Evolutionary conservation across 345 rosid species (phyloP).

Genomic region (Sisymbrium irio): DNA sequence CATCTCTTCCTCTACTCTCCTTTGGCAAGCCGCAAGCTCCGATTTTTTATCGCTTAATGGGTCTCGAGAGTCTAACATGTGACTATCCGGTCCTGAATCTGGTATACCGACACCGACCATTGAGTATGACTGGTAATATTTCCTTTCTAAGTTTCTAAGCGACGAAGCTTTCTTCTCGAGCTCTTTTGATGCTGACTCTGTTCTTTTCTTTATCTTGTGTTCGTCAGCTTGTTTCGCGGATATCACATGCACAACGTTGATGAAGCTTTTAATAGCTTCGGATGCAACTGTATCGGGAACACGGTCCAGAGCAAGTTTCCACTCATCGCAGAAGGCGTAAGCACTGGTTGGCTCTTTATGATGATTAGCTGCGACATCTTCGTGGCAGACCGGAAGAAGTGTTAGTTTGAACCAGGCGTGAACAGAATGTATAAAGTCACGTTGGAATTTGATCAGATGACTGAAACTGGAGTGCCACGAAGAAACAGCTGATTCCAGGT

Average conservation of each 20-base stretch:
- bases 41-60: slow-evolving; percentile 80
- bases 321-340: slow-evolving; percentile 75
- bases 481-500: slow-evolving; percentile 79
- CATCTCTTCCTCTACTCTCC: slow-evolving; percentile 91
- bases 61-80: slow-evolving; percentile 73
- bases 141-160: slow-evolving; percentile 76
- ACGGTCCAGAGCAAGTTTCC: slow-evolving; percentile 88
- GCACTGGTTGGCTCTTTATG: slow-evolving; percentile 45
- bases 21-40: slow-evolving; percentile 73
- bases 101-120: slow-evolving; percentile 84
- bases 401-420: slow-evolving; percentile 92
- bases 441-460: slow-evolving; percentile 69
- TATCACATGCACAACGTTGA: slow-evolving; percentile 75
- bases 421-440: slow-evolving; percentile 67
- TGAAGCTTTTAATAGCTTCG: slow-evolving; percentile 93
- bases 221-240: slow-evolving; percentile 72
- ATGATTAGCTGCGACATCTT: slow-evolving; percentile 29
- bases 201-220: slow-evolving; percentile 69
- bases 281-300: slow-evolving; percentile 96
- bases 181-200: slow-evolving; percentile 76
- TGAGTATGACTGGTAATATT: slow-evolving; percentile 87
- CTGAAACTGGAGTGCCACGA: slow-evolving; percentile 90
- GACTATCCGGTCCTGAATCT: too few relatives aligned
- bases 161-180: slow-evolving; percentile 88
- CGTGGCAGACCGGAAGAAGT: slow-evolving; percentile 67